These are phyloP conservation scores for Leucocoprinus leucothites DNA, from an alignment of 768 basidiomycete species.

Conservation along the genomic window DNA sequence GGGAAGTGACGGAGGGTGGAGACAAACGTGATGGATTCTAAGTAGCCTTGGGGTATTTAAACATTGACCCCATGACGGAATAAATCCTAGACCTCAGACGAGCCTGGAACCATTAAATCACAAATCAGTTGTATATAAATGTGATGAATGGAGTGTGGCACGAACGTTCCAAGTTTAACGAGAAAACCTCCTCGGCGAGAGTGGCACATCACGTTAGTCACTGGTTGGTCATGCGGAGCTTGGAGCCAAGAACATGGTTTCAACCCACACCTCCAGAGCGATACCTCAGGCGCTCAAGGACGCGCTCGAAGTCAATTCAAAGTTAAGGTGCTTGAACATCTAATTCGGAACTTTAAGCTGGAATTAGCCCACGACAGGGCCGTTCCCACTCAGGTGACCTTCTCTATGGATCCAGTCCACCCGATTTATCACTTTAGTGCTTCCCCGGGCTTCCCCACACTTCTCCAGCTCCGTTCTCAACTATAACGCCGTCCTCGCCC, in stretches of 20 bases:
- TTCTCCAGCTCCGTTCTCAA: no score
- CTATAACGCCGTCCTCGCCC: no score
- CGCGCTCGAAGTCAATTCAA: neutral
- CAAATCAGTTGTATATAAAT: neutral
- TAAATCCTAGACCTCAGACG: neutral
- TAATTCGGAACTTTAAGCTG: no score
- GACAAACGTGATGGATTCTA: no score
- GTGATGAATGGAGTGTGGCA: neutral
- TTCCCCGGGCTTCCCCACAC: no score
- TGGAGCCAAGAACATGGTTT: no score
- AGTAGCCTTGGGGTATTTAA: neutral
- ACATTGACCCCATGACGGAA: constrained; percentile 1
- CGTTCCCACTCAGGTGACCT: no score
- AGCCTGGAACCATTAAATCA: neutral
- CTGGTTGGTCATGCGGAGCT: neutral
- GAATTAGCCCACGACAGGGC: no score
- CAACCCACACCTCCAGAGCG: constrained; percentile 1
- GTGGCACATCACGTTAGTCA: neutral
- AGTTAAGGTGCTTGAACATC: no score
- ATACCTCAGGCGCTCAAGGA: neutral
- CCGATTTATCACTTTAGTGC: no score
- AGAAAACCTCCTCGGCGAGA: neutral
- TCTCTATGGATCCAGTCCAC: no score
- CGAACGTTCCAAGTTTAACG: constrained; percentile 6
- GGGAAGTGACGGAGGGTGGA: neutral